Evolutionary conservation across 1,139 yeast genomes (phyloP), one percentile per base, ranked within the genome.

Genomic region (Kazachstania sp.): DNA sequence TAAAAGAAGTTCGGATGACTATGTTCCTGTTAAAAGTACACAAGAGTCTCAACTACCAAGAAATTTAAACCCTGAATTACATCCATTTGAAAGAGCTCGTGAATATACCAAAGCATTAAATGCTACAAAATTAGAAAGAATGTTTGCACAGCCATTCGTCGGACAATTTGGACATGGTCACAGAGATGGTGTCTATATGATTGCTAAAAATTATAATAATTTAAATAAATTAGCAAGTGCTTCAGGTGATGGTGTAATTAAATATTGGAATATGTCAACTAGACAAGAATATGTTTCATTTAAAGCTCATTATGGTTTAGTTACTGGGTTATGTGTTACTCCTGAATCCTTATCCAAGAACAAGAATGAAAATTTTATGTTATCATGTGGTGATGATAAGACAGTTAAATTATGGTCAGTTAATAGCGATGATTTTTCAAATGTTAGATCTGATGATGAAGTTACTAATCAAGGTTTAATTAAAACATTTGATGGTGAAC

Each of bases 81-180:
- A 94, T 68, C 98, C 97, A 0, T 92, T 92, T 61, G 97, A 94
- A 68, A 75, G 97, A 56, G 97, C 97, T 3, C 74, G 98, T 63
- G 98, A 94, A 67, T 94, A 94, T 62, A 86, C 97, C 16, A 78
- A 90, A 56, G 98, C 98, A 1, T 69, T 94, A 47, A 90, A 88
- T 50, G 97, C 98, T 26, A 90, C 97, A 16, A 94, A 94, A 65
- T 68, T 94, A 69, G 97, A 90, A 63, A 74, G 97, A 56, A 84
- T 92, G 86, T 92, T 94, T 75, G 98, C 99, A 0, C 90, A 90
- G 63, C 99, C 99, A 5, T 92, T 94, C 66, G 75, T 94, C 18
- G 97, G 96, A 1, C 97, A 94, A 64, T 70, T 94, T 35, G 98
- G 99, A 2, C 78, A 81, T 55, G 98, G 98, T 12, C 98, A 94